phyloP scores from a whole-genome alignment of 1,284 basidiomycete genomes.

The Amylostereum chailletii region DNA sequence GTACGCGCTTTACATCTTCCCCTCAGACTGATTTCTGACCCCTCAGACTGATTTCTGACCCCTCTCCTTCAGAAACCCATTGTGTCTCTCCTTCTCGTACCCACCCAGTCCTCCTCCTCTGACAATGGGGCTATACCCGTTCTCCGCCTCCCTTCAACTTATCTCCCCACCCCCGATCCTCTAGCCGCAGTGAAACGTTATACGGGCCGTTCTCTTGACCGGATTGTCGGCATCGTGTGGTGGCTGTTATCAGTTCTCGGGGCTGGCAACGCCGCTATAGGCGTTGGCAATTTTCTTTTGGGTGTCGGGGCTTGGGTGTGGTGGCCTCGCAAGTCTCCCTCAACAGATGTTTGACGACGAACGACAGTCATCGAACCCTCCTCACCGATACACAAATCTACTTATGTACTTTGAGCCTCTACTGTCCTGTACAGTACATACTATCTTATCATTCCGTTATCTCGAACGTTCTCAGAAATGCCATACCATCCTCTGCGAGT shows the following conservation, averaged over 20 bases:
- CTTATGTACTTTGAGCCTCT: no score
- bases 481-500: no score
- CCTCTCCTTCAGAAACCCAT: constrained; percentile 52
- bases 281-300: constrained; percentile 60
- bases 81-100: constrained; percentile 52
- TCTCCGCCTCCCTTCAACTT: constrained; percentile 42
- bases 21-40: neutral
- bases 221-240: constrained; percentile 69
- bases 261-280: constrained; percentile 60
- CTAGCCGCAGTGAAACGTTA: constrained; percentile 48
- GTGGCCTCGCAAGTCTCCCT: neutral
- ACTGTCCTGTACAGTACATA: no score
- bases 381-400: no score
- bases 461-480: no score
- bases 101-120: constrained; percentile 20
- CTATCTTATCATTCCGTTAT: no score
- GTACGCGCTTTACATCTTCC: constrained; percentile 26
- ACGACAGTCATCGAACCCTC: no score
- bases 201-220: constrained; percentile 58
- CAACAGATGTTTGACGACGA: no score
- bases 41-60: constrained; percentile 14
- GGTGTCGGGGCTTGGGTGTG: constrained; percentile 22
- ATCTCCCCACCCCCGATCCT: constrained; percentile 42
- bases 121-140: constrained; percentile 24
- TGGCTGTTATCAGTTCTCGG: constrained; percentile 65